phyloP scores from a whole-genome alignment of 768 basidiomycete genomes.

The Xanthoconium stramineum region DNA sequence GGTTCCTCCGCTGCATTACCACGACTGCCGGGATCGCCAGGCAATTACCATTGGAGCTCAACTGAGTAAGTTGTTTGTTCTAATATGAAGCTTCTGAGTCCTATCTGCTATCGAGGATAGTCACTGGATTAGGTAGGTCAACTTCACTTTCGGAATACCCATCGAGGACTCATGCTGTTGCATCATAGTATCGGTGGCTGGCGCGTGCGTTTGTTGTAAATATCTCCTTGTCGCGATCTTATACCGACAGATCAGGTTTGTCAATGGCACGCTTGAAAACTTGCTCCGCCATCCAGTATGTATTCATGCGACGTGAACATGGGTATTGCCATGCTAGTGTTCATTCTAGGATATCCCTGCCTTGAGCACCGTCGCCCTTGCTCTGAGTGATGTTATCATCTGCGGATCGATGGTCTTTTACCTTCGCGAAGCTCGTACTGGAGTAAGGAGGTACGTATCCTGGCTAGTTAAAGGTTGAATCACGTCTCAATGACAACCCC shows the following conservation, averaged over 20 bases:
- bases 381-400: not conserved
- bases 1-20: too few species aligned
- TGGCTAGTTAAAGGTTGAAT: not conserved
- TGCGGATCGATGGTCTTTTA: slow-evolving; percentile 3
- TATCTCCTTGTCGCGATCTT: not conserved
- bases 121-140: not conserved
- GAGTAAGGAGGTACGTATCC: not conserved
- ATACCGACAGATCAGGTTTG: not conserved
- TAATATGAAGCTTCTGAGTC: too few species aligned
- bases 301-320: not conserved
- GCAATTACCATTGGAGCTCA: too few species aligned
- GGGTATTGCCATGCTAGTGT: not conserved
- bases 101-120: not conserved
- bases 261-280: not conserved
- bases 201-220: not conserved
- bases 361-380: not conserved
- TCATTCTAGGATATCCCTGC: not conserved
- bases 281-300: not conserved
- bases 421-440: not conserved
- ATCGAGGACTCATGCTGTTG: not conserved
- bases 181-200: not conserved
- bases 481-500: not conserved
- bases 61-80: too few species aligned
- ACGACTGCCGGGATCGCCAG: not conserved
- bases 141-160: not conserved